Evolutionary conservation across 2,329 filamentous ascomycete genomes (phyloP), one percentile per base, ranked within the genome.

Genomic region (Lecanicillium sp.): DNA sequence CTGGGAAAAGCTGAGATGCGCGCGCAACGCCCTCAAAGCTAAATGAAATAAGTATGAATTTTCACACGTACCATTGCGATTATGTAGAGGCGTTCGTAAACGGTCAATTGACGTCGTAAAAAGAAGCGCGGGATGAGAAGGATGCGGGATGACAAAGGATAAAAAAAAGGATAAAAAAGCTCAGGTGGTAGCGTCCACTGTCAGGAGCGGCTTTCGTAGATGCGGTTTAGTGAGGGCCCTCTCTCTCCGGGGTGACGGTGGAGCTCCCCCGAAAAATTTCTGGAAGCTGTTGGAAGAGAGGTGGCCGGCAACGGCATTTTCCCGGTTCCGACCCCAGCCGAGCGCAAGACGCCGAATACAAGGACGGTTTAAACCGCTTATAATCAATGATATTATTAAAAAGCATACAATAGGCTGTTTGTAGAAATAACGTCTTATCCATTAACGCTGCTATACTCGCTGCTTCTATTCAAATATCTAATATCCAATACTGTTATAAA

Each of bases 21-120:
- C n/a, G n/a, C n/a, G n/a, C n/a, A n/a, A n/a, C n/a, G n/a, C n/a
- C n/a, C n/a, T n/a, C n/a, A n/a, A n/a, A n/a, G n/a, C n/a, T n/a
- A n/a, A n/a, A n/a, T n/a, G n/a, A n/a, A n/a, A n/a, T n/a, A n/a
- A n/a, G n/a, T n/a, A n/a, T n/a, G n/a, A n/a, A n/a, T n/a, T n/a
- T n/a, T n/a, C n/a, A n/a, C n/a, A n/a, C 46, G 36, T 44, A 48
- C 46, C 46, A 49, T 49, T 45, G 29, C 43, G 36, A 38, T 19
- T 32, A 14, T 32, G n/a, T 31, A 12, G 9, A 17, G 20, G 19
- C 39, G 17, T 18, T 22, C 5, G 25, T 27, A 12, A 33, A 36
- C 17, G 25, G 27, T 32, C 9, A 30, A 33, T 37, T 30, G 19
- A 42, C 30, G 27, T 39, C 51, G 51, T 44, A 51, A 42, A 43